Evolutionary conservation across 768 basidiomycete genomes (phyloP).

Genomic region (Daedaleopsis sinensis): DNA sequence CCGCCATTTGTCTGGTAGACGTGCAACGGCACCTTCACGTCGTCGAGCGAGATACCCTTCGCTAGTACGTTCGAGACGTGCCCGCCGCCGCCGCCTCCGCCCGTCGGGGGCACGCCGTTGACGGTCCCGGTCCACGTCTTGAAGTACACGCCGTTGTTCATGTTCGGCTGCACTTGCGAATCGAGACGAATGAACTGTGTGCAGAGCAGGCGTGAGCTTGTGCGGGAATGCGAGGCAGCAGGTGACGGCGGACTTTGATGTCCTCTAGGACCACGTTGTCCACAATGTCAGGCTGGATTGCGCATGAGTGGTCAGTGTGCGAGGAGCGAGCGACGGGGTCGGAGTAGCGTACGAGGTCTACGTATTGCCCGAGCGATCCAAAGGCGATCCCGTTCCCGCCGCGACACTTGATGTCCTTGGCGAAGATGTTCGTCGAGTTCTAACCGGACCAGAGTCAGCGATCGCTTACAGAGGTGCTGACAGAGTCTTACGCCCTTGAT

Average conservation of each 20-base stretch:
- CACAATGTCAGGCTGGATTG: slow-evolving; percentile 56
- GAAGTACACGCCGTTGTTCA: slow-evolving; percentile 59
- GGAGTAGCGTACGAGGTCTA: slow-evolving; percentile 42
- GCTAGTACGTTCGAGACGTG: slow-evolving; percentile 47
- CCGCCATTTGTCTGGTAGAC: slow-evolving; percentile 58
- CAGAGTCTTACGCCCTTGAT: slow-evolving; percentile 56
- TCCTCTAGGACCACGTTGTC: slow-evolving; percentile 53
- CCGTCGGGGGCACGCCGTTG: slow-evolving; percentile 55
- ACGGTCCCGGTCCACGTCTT: slow-evolving; percentile 57
- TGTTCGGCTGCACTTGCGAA: slow-evolving; percentile 55
- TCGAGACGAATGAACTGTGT: slow-evolving; percentile 54
- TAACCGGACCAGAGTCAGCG: slow-evolving; percentile 23
- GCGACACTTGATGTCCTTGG: slow-evolving; percentile 53
- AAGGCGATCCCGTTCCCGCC: slow-evolving; percentile 66
- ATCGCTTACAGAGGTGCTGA: no score
- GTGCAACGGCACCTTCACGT: slow-evolving; percentile 47
- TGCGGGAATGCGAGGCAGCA: no score
- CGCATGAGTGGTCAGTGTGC: slow-evolving; percentile 1
- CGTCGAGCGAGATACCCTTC: slow-evolving; percentile 46
- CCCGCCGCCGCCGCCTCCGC: slow-evolving; percentile 56
- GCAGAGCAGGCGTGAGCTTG: not conserved
- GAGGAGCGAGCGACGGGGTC: not conserved
- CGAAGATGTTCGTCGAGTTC: slow-evolving; percentile 59
- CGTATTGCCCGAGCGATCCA: slow-evolving; percentile 62
- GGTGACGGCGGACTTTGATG: slow-evolving; percentile 40